Base-by-base conservation (phyloP, 2,329 filamentous ascomycete species). In the Pseudogymnoascus sp. region DNA sequence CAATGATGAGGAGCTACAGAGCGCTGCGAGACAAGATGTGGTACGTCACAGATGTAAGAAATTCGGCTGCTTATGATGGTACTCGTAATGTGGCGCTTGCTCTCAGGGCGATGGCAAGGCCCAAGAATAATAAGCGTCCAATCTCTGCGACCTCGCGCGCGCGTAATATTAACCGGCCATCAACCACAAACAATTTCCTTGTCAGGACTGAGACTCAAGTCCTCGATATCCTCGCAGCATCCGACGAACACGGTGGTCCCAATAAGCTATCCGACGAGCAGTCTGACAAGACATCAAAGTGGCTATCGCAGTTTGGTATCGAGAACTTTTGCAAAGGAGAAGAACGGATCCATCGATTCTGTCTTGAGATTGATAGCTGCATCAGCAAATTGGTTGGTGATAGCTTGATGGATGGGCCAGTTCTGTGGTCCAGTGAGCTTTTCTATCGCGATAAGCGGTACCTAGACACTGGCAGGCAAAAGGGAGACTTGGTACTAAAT, bases 211-310 rank as follows among this genome's bases (percentile, higher is more conserved):
- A 96, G 75, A 86, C 88, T 5, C 91, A 96, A 72, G 85, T 95
- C 51, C 85, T 97, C 73, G 92, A 96, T 66, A 83, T 96, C 11
- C 83, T 97, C 72, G 91, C 93, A 31, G 92, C 92, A 4, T 81
- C 84, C 0, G 86, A 89, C 64, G 90, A 90, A 62, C 90, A 96
- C 69, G 93, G 93, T 11, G 93, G 95, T 0, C 91, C 91, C 0
- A 96, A 96, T 74, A 99, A 99, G 75, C 82, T 99, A 11, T 93
- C 91, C n/a, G 93, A 97, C 72, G 91, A 96, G 63, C 95, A 97
- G 74, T 88, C 93, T 0, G 91, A 96, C 61, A 86, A 92, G 68
- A 96, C 92, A 0, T 79, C 83, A 18, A 85, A 86, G 63, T 99
- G 93, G 91, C 80, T 97, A 62, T 86, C 89, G 60, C 86, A 89